Conservation (phyloP, 2,329 filamentous ascomycete species). For the Sphaerulina populicola region DNA sequence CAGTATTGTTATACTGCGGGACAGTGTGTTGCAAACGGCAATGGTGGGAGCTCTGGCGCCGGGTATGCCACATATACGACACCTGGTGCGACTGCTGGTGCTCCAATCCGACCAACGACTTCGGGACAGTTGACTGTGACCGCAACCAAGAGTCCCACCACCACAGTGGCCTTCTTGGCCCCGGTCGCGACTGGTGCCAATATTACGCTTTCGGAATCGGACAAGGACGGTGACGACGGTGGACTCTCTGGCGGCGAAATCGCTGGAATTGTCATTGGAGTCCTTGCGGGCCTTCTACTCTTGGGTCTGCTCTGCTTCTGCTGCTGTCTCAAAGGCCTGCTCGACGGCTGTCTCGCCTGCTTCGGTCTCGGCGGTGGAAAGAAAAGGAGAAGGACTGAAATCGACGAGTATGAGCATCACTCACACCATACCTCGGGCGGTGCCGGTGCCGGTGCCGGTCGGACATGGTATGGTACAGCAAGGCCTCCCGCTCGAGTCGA, state of each 20-base stretch:
- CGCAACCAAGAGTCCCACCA: conserved; percentile 39
- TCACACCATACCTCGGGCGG: conserved; percentile 46
- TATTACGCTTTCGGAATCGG: conserved; percentile 32
- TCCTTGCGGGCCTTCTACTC: conserved; percentile 57
- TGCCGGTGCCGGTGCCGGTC: conserved; percentile 35
- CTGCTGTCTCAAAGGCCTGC: conserved; percentile 52
- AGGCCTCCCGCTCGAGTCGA: conserved; percentile 28
- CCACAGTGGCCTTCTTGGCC: conserved; percentile 43
- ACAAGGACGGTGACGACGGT: conserved; percentile 28
- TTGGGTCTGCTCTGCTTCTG: conserved; percentile 66
- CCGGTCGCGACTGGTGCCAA: conserved; percentile 48
- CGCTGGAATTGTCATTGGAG: conserved; percentile 71
- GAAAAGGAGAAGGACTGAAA: conserved; percentile 47
- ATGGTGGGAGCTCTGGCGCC: conserved; percentile 36
- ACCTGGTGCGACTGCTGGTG: conserved; percentile 46
- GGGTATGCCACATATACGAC: conserved; percentile 49
- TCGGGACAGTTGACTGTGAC: conserved; percentile 49
- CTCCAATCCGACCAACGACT: conserved; percentile 44
- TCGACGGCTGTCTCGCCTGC: conserved; percentile 50
- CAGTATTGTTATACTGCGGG: conserved; percentile 57
- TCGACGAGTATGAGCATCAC: conserved; percentile 54
- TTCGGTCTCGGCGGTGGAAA: conserved; percentile 50
- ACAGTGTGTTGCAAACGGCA: conserved; percentile 50
- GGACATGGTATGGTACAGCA: conserved; percentile 41
- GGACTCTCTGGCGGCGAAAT: conserved; percentile 63